These are phyloP conservation scores for Tetradesmus obliquus DNA, from an alignment of 139 green algal genomes.

Conservation along the genomic window DNA sequence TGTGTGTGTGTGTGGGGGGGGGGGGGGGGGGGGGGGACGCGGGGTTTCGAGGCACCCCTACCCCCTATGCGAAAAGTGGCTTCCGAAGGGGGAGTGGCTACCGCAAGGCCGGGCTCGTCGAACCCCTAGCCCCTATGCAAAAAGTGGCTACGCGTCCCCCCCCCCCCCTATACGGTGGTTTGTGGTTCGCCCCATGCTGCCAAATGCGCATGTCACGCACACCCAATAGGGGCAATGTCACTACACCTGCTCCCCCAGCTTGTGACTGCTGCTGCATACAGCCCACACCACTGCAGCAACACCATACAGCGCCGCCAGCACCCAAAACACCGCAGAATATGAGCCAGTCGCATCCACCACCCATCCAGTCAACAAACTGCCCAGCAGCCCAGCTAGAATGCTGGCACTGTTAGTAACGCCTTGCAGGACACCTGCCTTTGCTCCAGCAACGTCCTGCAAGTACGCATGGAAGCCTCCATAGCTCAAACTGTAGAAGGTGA, in stretches of 20 bases:
- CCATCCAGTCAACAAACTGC: slow-evolving; percentile 72
- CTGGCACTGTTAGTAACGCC: slow-evolving; percentile 80
- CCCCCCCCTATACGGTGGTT: no score
- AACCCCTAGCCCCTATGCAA: no score
- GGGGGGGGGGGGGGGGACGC: no score
- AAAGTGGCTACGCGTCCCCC: no score
- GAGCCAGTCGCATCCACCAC: slow-evolving; percentile 55
- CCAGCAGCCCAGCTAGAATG: slow-evolving; percentile 70
- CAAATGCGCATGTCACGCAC: no score
- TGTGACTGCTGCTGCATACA: not conserved
- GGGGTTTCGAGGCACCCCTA: no score
- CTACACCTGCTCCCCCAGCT: not conserved
- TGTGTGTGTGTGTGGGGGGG: no score
- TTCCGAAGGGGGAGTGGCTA: no score
- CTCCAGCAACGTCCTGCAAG: slow-evolving; percentile 69
- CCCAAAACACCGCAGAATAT: slow-evolving; percentile 48
- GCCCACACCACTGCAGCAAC: slow-evolving; percentile 15
- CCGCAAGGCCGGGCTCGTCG: no score
- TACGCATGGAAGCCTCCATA: slow-evolving; percentile 84
- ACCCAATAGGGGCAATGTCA: no score
- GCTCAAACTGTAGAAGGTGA: slow-evolving; percentile 65
- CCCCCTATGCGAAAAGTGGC: no score
- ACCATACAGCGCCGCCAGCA: slow-evolving; percentile 9
- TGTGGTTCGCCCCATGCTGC: no score
- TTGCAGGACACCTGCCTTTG: slow-evolving; percentile 67